Evolutionary conservation across 345 rosid species (phyloP).

Genomic region (Corchorus capsularis): DNA sequence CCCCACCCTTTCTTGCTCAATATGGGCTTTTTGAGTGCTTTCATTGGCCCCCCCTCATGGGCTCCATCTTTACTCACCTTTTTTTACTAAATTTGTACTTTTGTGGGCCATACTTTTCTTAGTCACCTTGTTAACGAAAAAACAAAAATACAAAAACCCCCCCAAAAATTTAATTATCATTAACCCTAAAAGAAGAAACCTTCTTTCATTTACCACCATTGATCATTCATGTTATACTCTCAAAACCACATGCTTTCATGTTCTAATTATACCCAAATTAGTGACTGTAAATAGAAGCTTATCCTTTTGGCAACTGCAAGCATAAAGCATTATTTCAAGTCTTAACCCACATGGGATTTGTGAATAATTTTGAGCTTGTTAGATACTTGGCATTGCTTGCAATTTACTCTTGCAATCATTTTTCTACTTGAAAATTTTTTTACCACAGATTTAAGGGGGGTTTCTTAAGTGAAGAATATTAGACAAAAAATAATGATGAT

Average conservation of each 20-base stretch:
- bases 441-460: not conserved
- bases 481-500: not conserved
- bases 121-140: not conserved
- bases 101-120: not conserved
- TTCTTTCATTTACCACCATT: not conserved
- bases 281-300: not conserved
- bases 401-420: conserved; percentile 20
- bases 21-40: conserved; percentile 35
- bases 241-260: conserved; percentile 36
- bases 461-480: not conserved
- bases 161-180: no score
- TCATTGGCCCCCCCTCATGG: conserved; percentile 16
- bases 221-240: not conserved
- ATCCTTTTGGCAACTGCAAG: not conserved
- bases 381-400: conserved; percentile 35
- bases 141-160: no score
- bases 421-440: not conserved
- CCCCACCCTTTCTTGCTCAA: conserved; percentile 18
- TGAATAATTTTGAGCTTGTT: conserved; percentile 14
- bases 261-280: conserved; percentile 26
- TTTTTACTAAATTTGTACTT: not conserved
- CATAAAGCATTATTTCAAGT: conserved; percentile 5
- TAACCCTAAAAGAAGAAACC: no score
- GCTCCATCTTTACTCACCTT: conserved; percentile 22
- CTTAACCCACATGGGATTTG: not conserved